Conservation (phyloP, 73 alveolate genomes). For the Durusdinium trenchii region DNA sequence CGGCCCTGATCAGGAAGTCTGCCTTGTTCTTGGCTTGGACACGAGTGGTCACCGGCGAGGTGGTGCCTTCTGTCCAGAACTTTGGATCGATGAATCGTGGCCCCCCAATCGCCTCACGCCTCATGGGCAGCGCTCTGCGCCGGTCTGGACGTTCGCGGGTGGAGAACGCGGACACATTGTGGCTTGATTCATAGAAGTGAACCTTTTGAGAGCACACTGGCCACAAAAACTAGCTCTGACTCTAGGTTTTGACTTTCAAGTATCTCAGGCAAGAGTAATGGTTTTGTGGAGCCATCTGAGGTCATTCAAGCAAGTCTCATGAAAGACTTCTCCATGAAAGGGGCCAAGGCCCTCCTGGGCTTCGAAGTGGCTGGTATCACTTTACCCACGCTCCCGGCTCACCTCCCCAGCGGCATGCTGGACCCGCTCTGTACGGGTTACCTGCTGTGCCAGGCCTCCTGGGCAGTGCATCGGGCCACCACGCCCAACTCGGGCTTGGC, state of each 20-base stretch:
- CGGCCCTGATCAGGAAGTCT: conserved; percentile 59
- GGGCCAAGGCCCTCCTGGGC: conserved; percentile 72
- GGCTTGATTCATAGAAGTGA: background rate
- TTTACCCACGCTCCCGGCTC: conserved; percentile 39
- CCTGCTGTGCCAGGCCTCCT: background rate
- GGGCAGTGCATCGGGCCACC: conserved; percentile 19
- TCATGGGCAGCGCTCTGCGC: conserved; percentile 68
- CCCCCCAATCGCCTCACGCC: conserved; percentile 78
- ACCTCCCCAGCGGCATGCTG: conserved; percentile 1
- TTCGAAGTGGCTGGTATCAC: conserved; percentile 44
- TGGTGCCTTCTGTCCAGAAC: conserved; percentile 35
- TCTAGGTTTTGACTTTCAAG: background rate
- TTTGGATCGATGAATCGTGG: conserved; percentile 72
- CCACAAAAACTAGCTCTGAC: background rate
- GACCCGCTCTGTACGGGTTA: conserved; percentile 3
- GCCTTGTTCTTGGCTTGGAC: conserved; percentile 71
- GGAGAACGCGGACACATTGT: conserved; percentile 47
- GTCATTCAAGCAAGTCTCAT: conserved; percentile 56
- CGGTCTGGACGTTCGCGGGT: conserved; percentile 46
- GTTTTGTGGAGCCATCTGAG: background rate
- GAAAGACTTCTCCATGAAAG: conserved; percentile 32
- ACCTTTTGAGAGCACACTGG: background rate
- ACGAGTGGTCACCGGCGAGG: background rate
- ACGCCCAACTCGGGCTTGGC: conserved; percentile 61
- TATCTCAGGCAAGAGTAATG: too few relatives aligned